A percentile compares a stretch with the other conserved stretches of the same genome.
Evolutionary conservation across 495 filamentous ascomycete genomes (phyloP).

Genomic region (Xylaria longipes): DNA sequence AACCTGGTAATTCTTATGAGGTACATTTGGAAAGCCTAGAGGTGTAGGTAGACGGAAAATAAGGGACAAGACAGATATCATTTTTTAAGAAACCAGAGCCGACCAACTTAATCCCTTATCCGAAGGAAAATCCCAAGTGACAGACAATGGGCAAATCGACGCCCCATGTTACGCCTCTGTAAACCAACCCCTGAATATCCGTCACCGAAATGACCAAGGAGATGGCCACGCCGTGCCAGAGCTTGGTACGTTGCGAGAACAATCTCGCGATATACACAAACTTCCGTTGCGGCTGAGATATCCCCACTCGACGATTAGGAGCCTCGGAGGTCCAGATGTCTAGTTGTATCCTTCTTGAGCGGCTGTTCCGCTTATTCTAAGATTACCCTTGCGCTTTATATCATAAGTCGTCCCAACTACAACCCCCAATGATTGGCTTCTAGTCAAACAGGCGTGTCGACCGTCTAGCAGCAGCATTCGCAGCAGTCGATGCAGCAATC

Average conservation of each 20-base stretch:
- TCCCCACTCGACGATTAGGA: not conserved
- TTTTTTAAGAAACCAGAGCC: constrained; percentile 8
- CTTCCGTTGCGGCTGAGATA: not conserved
- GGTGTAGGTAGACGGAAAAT: not conserved
- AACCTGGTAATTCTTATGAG: not conserved
- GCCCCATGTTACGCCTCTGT: constrained; percentile 6
- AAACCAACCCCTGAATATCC: constrained; percentile 18
- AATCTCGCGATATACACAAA: not conserved
- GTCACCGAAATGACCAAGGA: constrained; percentile 3
- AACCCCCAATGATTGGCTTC: not conserved
- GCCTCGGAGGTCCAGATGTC: not conserved
- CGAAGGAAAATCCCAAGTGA: constrained; percentile 19
- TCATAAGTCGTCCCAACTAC: not conserved
- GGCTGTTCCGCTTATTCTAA: not conserved
- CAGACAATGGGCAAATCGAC: constrained; percentile 19
- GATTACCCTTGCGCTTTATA: not conserved
- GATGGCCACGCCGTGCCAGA: not conserved
- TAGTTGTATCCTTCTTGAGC: not conserved
- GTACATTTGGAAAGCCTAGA: not conserved
- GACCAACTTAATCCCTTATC: constrained; percentile 6
- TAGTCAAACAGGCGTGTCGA: not conserved
- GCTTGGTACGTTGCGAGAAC: not conserved
- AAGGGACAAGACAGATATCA: constrained; percentile 16
- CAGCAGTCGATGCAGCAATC: constrained; percentile 77
- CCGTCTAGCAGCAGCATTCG: constrained; percentile 57